Base-by-base conservation (phyloP, 75 land plant species). In the Picea sitchensis region DNA sequence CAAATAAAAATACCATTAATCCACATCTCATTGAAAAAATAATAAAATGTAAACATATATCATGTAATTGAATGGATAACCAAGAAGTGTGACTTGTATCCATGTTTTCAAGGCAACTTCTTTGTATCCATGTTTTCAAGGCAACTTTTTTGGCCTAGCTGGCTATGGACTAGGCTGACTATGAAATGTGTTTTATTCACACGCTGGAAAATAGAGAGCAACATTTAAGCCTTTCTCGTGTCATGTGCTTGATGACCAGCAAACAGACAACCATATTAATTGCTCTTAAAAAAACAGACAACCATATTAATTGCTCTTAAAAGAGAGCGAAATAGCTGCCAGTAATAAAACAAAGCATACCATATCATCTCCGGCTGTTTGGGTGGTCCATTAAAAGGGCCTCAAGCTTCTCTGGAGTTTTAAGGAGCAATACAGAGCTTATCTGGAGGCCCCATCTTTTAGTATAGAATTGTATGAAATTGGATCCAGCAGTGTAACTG, bases 241-340 rank as follows among this genome's bases (percentile, higher is more conserved):
- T 71, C 2, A 71, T 71, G 74, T 21, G 74, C 23, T 44, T 71
- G 74, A 44, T 71, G 51, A 21, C 41, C n/a, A 44, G 71, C 36
- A 38, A 71, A 44, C 17, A n/a, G 56, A 71, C 2, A 17, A 47
- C 44, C 18, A 20, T 44, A 71, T 71, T 71, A 71, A 71, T 71
- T 71, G 74, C n/a, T 38, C 26, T 71, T 38, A n/a, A n/a, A n/a
- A n/a, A 38, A 71, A 44, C 17, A n/a, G 56, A 71, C 2, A 17
- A 47, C 44, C 18, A 20, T 44, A 71, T 71, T 71, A 71, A 71
- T 71, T 71, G 74, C n/a, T 41, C 26, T 71, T 41, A 32, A 71
- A 71, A 47, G 74, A 44, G 51, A 47, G n/a, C 7, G 11, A 12
- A 32, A 2, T 13, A 20, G 54, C 20, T 21, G 3, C 51, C 74